Evolutionary conservation across 2,329 filamentous ascomycete species (phyloP).

Genomic region (Colletotrichum tropicicola): DNA sequence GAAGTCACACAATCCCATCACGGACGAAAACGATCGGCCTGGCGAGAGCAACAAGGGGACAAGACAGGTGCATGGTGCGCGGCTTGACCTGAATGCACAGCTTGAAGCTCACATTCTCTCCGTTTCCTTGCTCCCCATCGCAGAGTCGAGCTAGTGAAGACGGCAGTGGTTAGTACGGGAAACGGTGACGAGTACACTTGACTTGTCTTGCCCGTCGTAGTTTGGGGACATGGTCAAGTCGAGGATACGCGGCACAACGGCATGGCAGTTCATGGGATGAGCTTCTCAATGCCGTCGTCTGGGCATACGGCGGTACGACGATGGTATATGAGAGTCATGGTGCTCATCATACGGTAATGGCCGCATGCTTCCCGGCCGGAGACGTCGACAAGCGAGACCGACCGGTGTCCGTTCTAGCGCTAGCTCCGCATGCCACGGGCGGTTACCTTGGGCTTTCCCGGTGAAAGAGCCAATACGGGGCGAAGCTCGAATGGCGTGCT

Average conservation of each 20-base stretch:
- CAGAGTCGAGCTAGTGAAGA: neutral
- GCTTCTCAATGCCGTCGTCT: neutral
- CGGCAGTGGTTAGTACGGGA: neutral
- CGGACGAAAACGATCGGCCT: conserved; percentile 10
- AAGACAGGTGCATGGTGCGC: neutral
- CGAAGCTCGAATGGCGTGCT: conserved; percentile 11
- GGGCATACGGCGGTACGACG: neutral
- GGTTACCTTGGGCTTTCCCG: too few relatives aligned
- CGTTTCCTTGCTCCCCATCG: neutral
- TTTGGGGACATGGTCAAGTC: neutral
- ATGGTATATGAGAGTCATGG: conserved; percentile 6
- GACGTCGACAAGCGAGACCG: neutral
- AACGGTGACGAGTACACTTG: conserved; percentile 18
- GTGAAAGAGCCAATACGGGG: neutral
- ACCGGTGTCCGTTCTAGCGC: conserved; percentile 1
- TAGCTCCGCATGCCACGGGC: conserved; percentile 20
- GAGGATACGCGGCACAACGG: neutral
- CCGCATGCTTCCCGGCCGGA: neutral
- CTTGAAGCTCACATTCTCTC: neutral
- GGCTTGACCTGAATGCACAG: neutral
- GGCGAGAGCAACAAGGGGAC: neutral
- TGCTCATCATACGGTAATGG: neutral
- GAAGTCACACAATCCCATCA: neutral
- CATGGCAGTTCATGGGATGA: neutral
- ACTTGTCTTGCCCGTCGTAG: neutral